phyloP scores from a whole-genome alignment of 345 rosid genomes.

The Turritis glabra region DNA sequence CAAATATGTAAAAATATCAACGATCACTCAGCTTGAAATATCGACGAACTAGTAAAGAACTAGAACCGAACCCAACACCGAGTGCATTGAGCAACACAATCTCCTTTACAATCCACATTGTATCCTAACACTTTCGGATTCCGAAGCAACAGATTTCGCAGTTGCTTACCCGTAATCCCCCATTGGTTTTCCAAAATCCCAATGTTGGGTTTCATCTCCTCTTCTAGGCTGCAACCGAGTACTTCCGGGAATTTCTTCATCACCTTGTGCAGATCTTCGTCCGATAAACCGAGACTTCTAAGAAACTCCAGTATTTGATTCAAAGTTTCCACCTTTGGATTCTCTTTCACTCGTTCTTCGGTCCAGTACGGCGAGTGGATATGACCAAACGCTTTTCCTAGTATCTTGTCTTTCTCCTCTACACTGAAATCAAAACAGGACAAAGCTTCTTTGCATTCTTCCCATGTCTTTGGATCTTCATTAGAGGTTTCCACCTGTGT shows the following conservation, averaged over 20 bases:
- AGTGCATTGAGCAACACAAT: conserved; percentile 86
- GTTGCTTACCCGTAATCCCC: conserved; percentile 77
- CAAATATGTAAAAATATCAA: background rate
- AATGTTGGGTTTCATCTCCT: conserved; percentile 70
- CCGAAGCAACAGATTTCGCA: conserved; percentile 68
- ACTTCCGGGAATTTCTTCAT: conserved; percentile 92
- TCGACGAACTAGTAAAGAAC: background rate
- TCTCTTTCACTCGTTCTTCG: conserved; percentile 69
- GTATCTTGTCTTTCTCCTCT: conserved; percentile 85
- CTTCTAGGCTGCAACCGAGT: conserved; percentile 74
- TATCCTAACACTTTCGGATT: conserved; percentile 93
- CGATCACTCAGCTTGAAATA: conserved; percentile 10
- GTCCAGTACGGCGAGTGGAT: conserved; percentile 89
- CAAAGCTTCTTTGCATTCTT: conserved; percentile 72
- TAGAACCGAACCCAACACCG: conserved; percentile 95
- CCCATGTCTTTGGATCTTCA: conserved; percentile 69
- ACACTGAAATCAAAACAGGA: conserved; percentile 57
- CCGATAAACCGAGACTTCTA: conserved; percentile 60
- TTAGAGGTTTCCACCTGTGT: conserved; percentile 40
- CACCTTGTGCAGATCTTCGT: conserved; percentile 65
- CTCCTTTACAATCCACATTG: conserved; percentile 92
- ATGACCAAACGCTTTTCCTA: conserved; percentile 83
- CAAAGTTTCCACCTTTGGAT: conserved; percentile 57
- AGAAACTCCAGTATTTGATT: conserved; percentile 59
- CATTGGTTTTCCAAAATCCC: conserved; percentile 68